A percentile compares a stretch with the other conserved stretches of the same genome.
phyloP scores from a whole-genome alignment of 2,329 filamentous ascomycete genomes.

The Diaporthe sp. region DNA sequence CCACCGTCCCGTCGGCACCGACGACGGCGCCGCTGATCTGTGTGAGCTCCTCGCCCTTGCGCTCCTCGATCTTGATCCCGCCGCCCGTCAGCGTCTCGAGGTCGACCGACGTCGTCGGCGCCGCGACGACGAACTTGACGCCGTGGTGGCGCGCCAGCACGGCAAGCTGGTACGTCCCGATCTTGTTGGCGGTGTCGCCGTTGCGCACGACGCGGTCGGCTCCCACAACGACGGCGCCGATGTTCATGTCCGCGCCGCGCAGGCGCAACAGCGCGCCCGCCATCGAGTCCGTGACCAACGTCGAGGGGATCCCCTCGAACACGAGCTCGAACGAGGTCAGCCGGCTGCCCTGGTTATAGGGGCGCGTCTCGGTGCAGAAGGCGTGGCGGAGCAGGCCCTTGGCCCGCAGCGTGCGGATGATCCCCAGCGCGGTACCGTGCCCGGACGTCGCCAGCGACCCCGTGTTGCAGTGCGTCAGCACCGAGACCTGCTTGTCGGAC shows the following conservation, averaged over 20 bases:
- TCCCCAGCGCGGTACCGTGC: conserved; percentile 95
- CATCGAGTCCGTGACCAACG: conserved; percentile 97
- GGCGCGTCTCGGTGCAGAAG: conserved; percentile 96
- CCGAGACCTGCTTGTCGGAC: conserved; percentile 72
- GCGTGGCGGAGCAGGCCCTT: conserved; percentile 80
- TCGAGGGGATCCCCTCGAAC: conserved; percentile 91
- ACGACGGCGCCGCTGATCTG: conserved; percentile 84
- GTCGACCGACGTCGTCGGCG: conserved; percentile 95
- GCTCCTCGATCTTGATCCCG: conserved; percentile 92
- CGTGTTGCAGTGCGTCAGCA: conserved; percentile 98
- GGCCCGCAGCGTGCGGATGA: conserved; percentile 85
- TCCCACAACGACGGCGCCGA: conserved; percentile 91
- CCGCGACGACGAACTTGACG: conserved; percentile 94
- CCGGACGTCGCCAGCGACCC: conserved; percentile 96
- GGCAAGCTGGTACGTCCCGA: conserved; percentile 93
- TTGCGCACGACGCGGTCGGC: conserved; percentile 96
- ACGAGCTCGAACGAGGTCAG: conserved; percentile 97
- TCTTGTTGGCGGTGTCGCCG: conserved; percentile 98
- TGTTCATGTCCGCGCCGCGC: conserved; percentile 72
- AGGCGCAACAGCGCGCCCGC: conserved; percentile 84
- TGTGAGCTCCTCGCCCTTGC: conserved; percentile 84
- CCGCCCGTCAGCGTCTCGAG: conserved; percentile 81
- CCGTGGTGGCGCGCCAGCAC: conserved; percentile 91
- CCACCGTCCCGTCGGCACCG: conserved; percentile 72
- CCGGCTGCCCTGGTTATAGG: conserved; percentile 97